Evolutionary conservation across 768 basidiomycete genomes (phyloP).

Genomic region (Agrocybe praecox): DNA sequence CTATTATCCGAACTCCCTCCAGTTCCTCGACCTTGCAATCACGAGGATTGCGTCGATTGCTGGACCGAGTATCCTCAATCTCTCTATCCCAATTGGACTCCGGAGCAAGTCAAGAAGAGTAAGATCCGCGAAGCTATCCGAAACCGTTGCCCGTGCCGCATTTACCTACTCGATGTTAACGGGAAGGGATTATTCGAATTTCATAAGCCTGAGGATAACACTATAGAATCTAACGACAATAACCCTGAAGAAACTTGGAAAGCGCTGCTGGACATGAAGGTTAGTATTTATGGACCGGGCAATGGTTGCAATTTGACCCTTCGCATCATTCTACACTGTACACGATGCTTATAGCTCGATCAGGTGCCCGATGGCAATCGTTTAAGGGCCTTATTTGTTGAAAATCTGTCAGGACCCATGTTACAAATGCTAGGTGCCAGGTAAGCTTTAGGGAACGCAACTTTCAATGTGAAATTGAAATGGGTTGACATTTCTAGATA

Average conservation of each 20-base stretch:
- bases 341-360: too few species aligned
- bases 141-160: too few species aligned
- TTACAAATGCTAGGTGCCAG: constrained; percentile 62
- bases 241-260: too few species aligned
- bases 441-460: constrained; percentile 40
- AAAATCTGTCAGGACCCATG: constrained; percentile 52
- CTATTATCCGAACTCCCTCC: constrained; percentile 4
- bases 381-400: constrained; percentile 21
- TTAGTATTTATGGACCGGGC: too few species aligned
- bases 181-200: too few species aligned
- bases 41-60: constrained; percentile 3
- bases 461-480: neutral
- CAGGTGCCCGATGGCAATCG: too few species aligned
- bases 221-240: too few species aligned
- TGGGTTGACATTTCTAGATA: constrained; percentile 34
- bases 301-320: too few species aligned
- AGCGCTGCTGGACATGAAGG: too few species aligned
- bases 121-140: neutral
- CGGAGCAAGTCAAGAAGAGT: constrained; percentile 8
- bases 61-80: constrained; percentile 12
- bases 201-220: too few species aligned
- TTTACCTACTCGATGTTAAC: too few species aligned
- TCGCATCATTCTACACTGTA: too few species aligned
- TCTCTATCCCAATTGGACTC: constrained; percentile 12
- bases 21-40: constrained; percentile 6